Conservation (phyloP, 768 basidiomycete genomes). For the Lentinula sp. region DNA sequence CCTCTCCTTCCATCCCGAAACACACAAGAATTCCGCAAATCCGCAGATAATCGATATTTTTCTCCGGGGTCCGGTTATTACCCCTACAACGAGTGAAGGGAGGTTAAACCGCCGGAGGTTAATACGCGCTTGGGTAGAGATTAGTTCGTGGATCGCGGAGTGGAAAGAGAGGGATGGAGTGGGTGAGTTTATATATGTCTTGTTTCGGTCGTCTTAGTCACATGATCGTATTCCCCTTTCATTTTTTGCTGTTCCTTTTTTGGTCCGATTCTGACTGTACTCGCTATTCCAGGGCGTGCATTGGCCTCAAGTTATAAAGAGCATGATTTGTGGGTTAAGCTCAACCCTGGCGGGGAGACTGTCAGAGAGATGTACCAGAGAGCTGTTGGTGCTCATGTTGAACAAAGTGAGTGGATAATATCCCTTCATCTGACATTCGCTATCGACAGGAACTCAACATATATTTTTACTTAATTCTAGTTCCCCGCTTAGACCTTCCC, state of each 20-base stretch:
- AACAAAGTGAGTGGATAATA: slow-evolving; percentile 53
- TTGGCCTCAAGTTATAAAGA: slow-evolving; percentile 23
- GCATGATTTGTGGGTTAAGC: slow-evolving; percentile 40
- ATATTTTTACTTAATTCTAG: background rate
- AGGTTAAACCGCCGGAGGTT: slow-evolving; percentile 52
- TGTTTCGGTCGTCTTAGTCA: background rate
- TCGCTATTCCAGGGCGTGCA: background rate
- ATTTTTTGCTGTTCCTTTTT: background rate
- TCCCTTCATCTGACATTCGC: too few relatives aligned
- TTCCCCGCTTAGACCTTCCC: background rate
- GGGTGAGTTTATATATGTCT: background rate
- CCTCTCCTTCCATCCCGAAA: background rate
- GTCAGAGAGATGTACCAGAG: slow-evolving; percentile 68
- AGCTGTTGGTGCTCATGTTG: slow-evolving; percentile 70
- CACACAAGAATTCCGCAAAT: background rate
- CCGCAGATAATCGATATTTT: slow-evolving; percentile 32
- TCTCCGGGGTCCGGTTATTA: slow-evolving; percentile 51
- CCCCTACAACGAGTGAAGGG: slow-evolving; percentile 38
- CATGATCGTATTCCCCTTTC: slow-evolving; percentile 23
- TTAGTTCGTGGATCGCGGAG: slow-evolving; percentile 59
- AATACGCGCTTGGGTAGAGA: slow-evolving; percentile 77
- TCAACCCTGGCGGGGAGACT: slow-evolving; percentile 28
- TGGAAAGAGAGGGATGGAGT: slow-evolving; percentile 44
- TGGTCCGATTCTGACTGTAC: background rate
- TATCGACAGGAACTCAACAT: background rate